Evolutionary conservation across 805 yeast genomes (phyloP).

Genomic region (Kuraishia floccosa): DNA sequence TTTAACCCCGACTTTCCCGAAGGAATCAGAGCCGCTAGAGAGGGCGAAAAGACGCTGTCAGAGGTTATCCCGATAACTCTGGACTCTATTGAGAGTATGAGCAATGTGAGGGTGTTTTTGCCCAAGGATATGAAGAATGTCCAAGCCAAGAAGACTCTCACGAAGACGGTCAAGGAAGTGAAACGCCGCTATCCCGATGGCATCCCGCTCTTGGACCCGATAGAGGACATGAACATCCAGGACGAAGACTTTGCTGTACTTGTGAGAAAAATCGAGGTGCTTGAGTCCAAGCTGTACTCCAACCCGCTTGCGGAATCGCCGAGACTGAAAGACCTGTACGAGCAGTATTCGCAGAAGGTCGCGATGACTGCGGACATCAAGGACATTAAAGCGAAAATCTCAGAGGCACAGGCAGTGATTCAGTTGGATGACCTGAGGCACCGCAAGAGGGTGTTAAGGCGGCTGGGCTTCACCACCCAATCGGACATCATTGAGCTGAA

Average conservation of each 20-base stretch:
- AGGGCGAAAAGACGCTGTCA: conserved; percentile 59
- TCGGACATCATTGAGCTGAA: conserved; percentile 88
- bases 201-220: conserved; percentile 83
- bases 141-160: conserved; percentile 30
- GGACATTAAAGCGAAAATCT: conserved; percentile 48
- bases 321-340: conserved; percentile 50
- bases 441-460: conserved; percentile 85
- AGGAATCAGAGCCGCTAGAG: conserved; percentile 77
- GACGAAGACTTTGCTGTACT: conserved; percentile 68
- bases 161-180: conserved; percentile 70
- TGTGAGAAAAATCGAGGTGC: conserved; percentile 67
- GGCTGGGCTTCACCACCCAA: conserved; percentile 81
- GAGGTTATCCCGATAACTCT: conserved; percentile 82
- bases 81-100: conserved; percentile 60
- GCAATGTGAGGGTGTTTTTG: conserved; percentile 70
- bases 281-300: conserved; percentile 60
- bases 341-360: conserved; percentile 54
- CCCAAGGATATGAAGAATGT: conserved; percentile 63
- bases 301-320: conserved; percentile 61
- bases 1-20: conserved; percentile 72
- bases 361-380: conserved; percentile 48
- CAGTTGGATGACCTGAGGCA: conserved; percentile 91
- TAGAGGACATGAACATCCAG: conserved; percentile 84
- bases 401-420: conserved; percentile 81
- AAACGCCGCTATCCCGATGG: conserved; percentile 82